phyloP scores from a whole-genome alignment of 169 alveolate species.

The Blepharisma undulans region DNA sequence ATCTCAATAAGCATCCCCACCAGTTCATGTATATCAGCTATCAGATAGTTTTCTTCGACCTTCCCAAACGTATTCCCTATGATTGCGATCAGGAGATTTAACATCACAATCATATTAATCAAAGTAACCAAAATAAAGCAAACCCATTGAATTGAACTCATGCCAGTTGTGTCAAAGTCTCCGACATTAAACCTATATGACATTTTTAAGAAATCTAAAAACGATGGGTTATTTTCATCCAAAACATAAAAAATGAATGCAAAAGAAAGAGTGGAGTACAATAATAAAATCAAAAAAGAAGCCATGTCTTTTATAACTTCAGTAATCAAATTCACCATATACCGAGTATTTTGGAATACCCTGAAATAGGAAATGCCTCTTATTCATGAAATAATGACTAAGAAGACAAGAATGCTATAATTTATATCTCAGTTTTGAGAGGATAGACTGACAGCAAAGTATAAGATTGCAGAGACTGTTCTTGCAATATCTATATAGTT shows the following conservation, averaged over 20 bases:
- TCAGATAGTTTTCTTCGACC: background rate
- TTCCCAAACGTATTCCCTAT: background rate
- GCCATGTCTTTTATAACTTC: conserved; percentile 30
- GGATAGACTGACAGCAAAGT: background rate
- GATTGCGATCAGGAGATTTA: conserved; percentile 4
- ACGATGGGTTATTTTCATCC: background rate
- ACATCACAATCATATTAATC: background rate
- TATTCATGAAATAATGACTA: background rate
- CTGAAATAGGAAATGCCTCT: conserved; percentile 18
- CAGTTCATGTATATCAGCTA: background rate
- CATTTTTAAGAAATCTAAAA: background rate
- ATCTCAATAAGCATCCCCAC: background rate
- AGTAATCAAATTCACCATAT: background rate
- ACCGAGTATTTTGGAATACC: conserved; percentile 1
- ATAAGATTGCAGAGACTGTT: background rate
- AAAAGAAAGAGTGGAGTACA: conserved; percentile 6
- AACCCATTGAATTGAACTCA: background rate
- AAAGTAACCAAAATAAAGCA: background rate
- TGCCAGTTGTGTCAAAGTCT: background rate
- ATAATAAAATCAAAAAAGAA: background rate
- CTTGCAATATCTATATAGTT: background rate
- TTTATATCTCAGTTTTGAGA: background rate
- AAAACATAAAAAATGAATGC: background rate
- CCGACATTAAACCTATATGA: background rate
- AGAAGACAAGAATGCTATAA: background rate